Conservation (phyloP, 768 basidiomycete species). For the Mycena polygramma region DNA sequence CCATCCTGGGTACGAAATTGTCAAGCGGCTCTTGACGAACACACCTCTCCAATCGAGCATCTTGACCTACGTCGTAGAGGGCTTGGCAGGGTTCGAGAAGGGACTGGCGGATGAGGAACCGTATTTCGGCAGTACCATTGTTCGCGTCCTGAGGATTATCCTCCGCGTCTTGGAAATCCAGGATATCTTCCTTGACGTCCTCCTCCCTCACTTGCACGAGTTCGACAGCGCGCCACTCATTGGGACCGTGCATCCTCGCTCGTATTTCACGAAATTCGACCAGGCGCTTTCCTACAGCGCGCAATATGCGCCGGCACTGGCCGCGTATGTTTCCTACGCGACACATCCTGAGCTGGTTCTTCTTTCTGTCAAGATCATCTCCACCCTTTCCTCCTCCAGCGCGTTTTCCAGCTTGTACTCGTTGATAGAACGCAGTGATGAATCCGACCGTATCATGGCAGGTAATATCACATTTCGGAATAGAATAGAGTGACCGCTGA, state of each 20-base stretch:
- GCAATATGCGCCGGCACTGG: constrained; percentile 84
- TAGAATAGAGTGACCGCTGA: neutral
- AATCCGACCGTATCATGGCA: constrained; percentile 87
- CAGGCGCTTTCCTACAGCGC: constrained; percentile 78
- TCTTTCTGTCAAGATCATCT: constrained; percentile 83
- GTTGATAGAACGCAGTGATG: constrained; percentile 82
- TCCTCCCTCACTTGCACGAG: constrained; percentile 82
- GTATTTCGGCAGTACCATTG: constrained; percentile 79
- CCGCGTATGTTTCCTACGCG: constrained; percentile 81
- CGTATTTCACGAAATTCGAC: constrained; percentile 81
- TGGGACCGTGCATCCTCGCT: constrained; percentile 70
- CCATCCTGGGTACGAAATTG: constrained; percentile 91
- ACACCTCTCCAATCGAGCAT: constrained; percentile 80
- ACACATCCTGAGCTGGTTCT: constrained; percentile 80
- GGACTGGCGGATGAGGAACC: constrained; percentile 77
- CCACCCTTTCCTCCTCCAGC: constrained; percentile 73
- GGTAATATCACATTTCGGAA: constrained; percentile 7
- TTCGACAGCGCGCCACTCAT: constrained; percentile 67
- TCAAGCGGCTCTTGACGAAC: constrained; percentile 81
- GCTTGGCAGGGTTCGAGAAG: constrained; percentile 81
- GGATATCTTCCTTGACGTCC: constrained; percentile 89
- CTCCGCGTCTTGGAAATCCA: constrained; percentile 88
- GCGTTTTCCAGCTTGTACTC: constrained; percentile 82
- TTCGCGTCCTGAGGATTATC: constrained; percentile 85
- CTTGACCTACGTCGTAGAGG: constrained; percentile 85